Base-by-base conservation (phyloP, 306 rosid species). In the Quercus aquifolioides region DNA sequence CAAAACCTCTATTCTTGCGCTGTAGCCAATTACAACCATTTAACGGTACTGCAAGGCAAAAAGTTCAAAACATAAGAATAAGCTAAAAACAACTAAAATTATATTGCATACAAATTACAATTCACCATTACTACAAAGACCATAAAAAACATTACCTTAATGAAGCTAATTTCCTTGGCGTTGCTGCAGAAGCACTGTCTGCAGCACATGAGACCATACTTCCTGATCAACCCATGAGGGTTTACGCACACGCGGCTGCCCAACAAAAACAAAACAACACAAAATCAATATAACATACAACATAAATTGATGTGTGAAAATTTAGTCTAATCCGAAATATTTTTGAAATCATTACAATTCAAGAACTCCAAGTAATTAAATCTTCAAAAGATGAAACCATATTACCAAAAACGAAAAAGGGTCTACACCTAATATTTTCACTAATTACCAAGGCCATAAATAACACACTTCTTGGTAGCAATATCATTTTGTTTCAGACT, bases 121-220 rank as follows among this genome's bases (percentile, higher is more conserved):
- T 6, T 5, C 7, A 28, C 70, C 5, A 52, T 5, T 0, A 5
- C 12, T 8, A 5, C 23, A 49, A 30, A 11, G 4, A 5, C 46
- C 1, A 17, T 4, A 3, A 2, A 70, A 5, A 20, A 4, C 4
- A 33, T 59, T 68, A 87, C 98, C 99, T 95, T 95, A 1, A 95
- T 91, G 90, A 95, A 95, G 57, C 99, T 97, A 74, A 95, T 95
- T 81, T 95, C 97, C 91, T 95, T 95, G 89, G 99, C 98, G 6
- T 95, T 92, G 90, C 98, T 92, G 2, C 95, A 94, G 90, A 95
- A 95, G 89, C 99, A 95, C 73, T 92, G 98, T 86, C 98, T 92
- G 92, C 99, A 95, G 64, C 99, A 95, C 94, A 88, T 95, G 20
- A 95, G 92, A 11, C 98, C 97, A 11, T 91, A 92, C 91, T 95